Base-by-base conservation (phyloP, 1,284 basidiomycete genomes). In the Xerocomus minutiporus region DNA sequence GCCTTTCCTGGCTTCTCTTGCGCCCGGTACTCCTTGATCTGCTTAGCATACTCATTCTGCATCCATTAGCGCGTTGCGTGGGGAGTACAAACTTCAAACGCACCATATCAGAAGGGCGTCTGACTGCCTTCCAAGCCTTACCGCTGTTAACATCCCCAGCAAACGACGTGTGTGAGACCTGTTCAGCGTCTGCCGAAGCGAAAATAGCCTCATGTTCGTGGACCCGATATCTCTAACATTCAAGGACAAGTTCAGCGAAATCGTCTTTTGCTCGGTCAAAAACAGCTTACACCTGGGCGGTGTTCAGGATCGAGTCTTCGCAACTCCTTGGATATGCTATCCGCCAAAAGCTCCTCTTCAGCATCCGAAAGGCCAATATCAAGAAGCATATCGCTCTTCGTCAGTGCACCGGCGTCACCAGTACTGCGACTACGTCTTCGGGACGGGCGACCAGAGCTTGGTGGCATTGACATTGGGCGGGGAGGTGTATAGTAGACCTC, bases 31-130 rank as follows among this genome's bases (percentile, higher is more conserved):
- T 91, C 89, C 60, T 80, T 83, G 59, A 97, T 88, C 67, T 94
- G 88, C 60, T 88, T 88, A 26, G 91, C 84, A 66, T 96, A 93
- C 70, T 97, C 91, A 69, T 97, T 94, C 91, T 94, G 55, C 26
- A 50, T 11, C 5, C 25, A 32, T 56, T 45, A 59, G 51, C 23
- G 4, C 17, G 32, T 36, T 36, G 42, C 23, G 26, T 5, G 15
- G 28, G 41, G 13, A 39, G 50, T 7, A 25, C 6, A 26, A 34
- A 39, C 31, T 44, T 8, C 9, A n/a, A 35, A 71, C 80, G 53
- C 59, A 93, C 92, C 87, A 97, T 94, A 66, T 98, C 93, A 8
- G 92, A 95, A 4, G 94, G 93, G 26, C 93, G 75, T 53, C 91
- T 81, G 40, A 97, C 83, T 29, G 86, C 79, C 63, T 85, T 82